Conservation (phyloP, 495 filamentous ascomycete species). For the Mytilinidion resinicola region DNA sequence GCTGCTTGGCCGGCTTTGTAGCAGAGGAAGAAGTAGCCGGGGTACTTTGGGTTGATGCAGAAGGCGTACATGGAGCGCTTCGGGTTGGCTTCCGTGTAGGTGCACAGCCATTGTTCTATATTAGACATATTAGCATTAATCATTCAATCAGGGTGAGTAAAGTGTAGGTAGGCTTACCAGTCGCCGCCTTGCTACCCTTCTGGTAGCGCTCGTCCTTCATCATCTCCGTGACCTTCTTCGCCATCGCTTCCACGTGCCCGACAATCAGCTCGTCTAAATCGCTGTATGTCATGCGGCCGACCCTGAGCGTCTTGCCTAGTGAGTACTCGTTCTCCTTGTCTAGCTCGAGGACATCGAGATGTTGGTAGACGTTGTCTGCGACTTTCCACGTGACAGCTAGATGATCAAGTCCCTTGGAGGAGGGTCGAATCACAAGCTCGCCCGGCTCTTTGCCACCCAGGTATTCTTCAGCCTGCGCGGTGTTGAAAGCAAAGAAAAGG, state of each 20-base stretch:
- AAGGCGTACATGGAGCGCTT: constrained; percentile 89
- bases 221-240: constrained; percentile 94
- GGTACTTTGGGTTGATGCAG: constrained; percentile 84
- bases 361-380: constrained; percentile 87
- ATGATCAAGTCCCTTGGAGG: constrained; percentile 89
- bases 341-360: constrained; percentile 93
- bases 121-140: constrained; percentile 1
- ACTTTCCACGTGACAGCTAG: constrained; percentile 98
- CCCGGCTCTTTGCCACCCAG: constrained; percentile 75
- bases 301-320: constrained; percentile 73
- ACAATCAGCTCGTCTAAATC: constrained; percentile 97
- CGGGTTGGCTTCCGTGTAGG: constrained; percentile 93
- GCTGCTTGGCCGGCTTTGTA: constrained; percentile 83
- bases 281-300: constrained; percentile 83
- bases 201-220: constrained; percentile 88
- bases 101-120: constrained; percentile 87
- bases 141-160: too few species aligned
- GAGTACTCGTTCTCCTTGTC: constrained; percentile 96
- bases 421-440: constrained; percentile 91
- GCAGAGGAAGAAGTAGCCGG: constrained; percentile 90
- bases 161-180: constrained; percentile 56
- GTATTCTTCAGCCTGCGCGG: constrained; percentile 88
- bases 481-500: constrained; percentile 86
- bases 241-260: constrained; percentile 95
- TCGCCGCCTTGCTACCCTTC: constrained; percentile 66